Conservation (phyloP, 352 stramenopile genomes). For the Phytophthora sojae region DNA sequence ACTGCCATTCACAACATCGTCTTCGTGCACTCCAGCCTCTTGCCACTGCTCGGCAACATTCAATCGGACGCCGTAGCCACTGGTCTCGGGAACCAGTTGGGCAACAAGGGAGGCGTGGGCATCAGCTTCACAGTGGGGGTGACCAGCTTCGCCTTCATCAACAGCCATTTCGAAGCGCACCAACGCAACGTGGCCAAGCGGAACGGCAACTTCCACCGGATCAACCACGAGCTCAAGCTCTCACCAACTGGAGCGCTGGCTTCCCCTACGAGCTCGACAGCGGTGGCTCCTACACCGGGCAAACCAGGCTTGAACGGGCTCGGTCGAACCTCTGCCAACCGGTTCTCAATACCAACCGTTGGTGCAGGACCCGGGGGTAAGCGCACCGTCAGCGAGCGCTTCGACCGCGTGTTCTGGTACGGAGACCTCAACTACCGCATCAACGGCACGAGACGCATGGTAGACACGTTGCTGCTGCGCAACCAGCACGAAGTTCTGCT, state of each 20-base stretch:
- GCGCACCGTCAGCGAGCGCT: constrained; percentile 57
- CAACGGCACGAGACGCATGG: constrained; percentile 90
- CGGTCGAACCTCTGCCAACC: constrained; percentile 36
- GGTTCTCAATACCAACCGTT: constrained; percentile 37
- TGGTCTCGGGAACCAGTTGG: constrained; percentile 94
- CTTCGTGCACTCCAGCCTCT: constrained; percentile 90
- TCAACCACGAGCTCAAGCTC: constrained; percentile 79
- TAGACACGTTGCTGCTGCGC: constrained; percentile 77
- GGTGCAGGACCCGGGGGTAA: constrained; percentile 12
- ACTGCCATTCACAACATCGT: constrained; percentile 95
- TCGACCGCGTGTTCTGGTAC: constrained; percentile 94
- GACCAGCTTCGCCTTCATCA: constrained; percentile 93
- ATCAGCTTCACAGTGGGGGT: constrained; percentile 83
- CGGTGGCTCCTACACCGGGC: constrained; percentile 19
- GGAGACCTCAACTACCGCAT: constrained; percentile 96
- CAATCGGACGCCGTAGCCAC: constrained; percentile 92
- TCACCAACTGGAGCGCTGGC: constrained; percentile 16
- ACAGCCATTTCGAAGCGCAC: constrained; percentile 95
- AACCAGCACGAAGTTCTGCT: constrained; percentile 84
- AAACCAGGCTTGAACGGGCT: constrained; percentile 31
- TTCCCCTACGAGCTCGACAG: constrained; percentile 24
- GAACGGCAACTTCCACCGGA: constrained; percentile 92
- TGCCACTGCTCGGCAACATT: constrained; percentile 88
- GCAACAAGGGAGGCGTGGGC: constrained; percentile 96
- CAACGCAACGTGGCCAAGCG: constrained; percentile 88